Base-by-base conservation (phyloP, 164 flowering plant genomes). In the Chimonanthus salicifolius region DNA sequence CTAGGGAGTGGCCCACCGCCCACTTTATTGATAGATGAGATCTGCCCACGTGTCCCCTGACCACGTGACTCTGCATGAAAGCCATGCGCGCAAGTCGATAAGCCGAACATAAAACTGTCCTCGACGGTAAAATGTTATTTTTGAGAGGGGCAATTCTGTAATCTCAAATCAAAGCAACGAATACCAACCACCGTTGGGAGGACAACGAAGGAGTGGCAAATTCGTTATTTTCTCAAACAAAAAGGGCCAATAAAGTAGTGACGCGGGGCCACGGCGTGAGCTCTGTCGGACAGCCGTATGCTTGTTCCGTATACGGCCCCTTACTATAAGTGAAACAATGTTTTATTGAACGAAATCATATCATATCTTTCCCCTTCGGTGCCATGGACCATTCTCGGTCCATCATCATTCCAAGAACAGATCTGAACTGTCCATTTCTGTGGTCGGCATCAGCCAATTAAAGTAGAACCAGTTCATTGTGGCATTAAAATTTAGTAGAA, bases 301-400 rank as follows among this genome's bases (percentile, higher is more conserved):
- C 82, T 80, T 82, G 72, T 82, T 89, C 93, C 96, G 90, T 85
- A 85, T 89, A 86, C 90, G 91, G 90, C 76, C 84, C 48, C 71
- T 74, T 76, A 70, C 74, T 65, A 63, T 43, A 64, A 46, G 58
- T 44, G 73, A 46, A 50, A 21, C 11, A 15, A 65, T 65, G 5
- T 16, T 65, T 33, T 3, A 65, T 65, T n/a, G 2, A 2, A 62
- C 4, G 1, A 54, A 54, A 54, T 6, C 60, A 54, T 54, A 54
- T 8, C 5, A 10, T 54, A 0, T 54, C 60, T 58, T n/a, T 58
- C 62, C 16, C 4, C 16, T 58, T 3, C 62, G 16, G 11, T n/a
- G 11, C 62, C 10, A 58, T 58, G 9, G 16, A 58, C 62, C n/a
- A 13, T 58, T 58, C 62, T 6, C 16, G 11, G 62, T 58, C 16